Conservation (phyloP, 257 asterid genomes). For the Mitragyna speciosa region DNA sequence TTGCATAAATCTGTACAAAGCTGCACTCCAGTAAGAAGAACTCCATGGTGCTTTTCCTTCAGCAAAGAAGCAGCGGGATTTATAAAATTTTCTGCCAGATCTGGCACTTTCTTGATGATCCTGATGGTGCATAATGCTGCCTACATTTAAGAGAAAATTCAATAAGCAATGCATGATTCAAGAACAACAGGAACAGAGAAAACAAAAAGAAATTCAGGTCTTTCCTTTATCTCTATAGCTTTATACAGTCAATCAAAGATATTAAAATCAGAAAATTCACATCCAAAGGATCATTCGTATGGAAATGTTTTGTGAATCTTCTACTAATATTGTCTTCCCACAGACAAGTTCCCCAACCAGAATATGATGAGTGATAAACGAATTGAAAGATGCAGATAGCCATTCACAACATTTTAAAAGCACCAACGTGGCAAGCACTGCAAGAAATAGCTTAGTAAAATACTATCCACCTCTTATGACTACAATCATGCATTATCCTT, state of each 20-base stretch:
- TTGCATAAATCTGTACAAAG: slow-evolving; percentile 85
- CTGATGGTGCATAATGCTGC: slow-evolving; percentile 96
- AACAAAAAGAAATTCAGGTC: slow-evolving; percentile 3
- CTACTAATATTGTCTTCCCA: not conserved
- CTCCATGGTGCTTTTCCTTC: slow-evolving; percentile 99
- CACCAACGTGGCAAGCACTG: not conserved
- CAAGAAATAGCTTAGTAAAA: not conserved
- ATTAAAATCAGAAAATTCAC: not conserved
- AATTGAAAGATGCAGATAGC: not conserved
- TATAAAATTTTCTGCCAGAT: slow-evolving; percentile 88
- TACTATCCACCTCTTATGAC: not conserved
- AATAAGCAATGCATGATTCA: slow-evolving; percentile 16
- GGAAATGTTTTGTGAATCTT: not conserved
- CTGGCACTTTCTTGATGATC: slow-evolving; percentile 96
- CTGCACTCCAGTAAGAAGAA: slow-evolving; percentile 85
- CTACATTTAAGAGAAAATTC: slow-evolving; percentile 37
- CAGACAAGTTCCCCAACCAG: not conserved
- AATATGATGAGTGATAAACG: not conserved
- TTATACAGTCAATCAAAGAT: not conserved
- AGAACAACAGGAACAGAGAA: slow-evolving; percentile 2
- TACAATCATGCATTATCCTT: not conserved
- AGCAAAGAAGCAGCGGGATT: slow-evolving; percentile 74
- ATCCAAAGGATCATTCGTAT: not conserved
- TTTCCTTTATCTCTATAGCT: not conserved
- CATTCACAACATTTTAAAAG: not conserved